phyloP scores from a whole-genome alignment of 2,329 filamentous ascomycete genomes.

The Zymoseptoria ardabiliae region DNA sequence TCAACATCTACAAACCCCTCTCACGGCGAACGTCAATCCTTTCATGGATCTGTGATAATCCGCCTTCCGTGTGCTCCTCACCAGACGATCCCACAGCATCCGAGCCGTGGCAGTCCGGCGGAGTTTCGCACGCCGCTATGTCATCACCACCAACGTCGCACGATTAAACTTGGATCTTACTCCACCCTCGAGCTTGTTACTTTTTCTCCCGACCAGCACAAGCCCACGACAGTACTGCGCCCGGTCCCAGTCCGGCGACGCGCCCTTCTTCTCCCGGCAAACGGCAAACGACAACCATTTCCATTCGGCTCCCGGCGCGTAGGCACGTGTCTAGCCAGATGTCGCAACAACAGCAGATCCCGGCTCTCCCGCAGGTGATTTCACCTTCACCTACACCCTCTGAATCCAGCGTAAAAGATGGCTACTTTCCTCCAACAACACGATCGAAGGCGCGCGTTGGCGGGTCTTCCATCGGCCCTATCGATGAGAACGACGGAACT shows the following conservation, averaged over 20 bases:
- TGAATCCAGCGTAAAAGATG: conserved; percentile 48
- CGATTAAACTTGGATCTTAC: not conserved
- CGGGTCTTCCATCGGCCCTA: conserved; percentile 48
- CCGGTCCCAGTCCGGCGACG: not conserved
- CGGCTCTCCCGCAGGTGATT: conserved; percentile 77
- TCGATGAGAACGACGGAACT: conserved; percentile 47
- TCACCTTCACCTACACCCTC: conserved; percentile 76
- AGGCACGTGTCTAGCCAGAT: conserved; percentile 10
- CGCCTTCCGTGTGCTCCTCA: not conserved
- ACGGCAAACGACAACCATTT: not conserved
- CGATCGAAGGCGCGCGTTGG: conserved; percentile 64
- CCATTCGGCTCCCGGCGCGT: not conserved
- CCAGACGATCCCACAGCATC: not conserved
- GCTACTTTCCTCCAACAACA: conserved; percentile 67
- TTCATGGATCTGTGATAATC: not conserved
- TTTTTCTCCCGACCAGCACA: not conserved
- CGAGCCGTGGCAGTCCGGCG: not conserved
- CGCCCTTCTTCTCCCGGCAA: not conserved
- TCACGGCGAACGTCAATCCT: not conserved
- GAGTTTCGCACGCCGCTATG: not conserved
- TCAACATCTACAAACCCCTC: not conserved
- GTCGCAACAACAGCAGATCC: conserved; percentile 50
- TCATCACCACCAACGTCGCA: not conserved
- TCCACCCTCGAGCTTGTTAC: not conserved
- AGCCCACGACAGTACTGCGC: not conserved